A percentile compares a stretch with the other conserved stretches of the same genome.
These are phyloP conservation scores for Diaporthe batatas DNA, from an alignment of 2,329 filamentous ascomycete species.

Conservation along the genomic window DNA sequence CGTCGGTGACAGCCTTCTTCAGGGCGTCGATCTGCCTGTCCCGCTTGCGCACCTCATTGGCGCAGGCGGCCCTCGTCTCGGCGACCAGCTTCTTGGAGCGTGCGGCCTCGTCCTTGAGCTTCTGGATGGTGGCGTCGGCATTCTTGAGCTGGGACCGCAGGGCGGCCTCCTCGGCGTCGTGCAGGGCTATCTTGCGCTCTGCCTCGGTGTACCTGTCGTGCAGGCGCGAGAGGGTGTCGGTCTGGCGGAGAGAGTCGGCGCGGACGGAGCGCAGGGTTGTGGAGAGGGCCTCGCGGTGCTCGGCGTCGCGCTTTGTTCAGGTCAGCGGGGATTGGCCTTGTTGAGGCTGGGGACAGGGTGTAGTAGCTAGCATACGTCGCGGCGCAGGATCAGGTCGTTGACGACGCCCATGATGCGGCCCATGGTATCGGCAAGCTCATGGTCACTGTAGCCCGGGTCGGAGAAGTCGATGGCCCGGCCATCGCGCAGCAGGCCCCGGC, in stretches of 20 bases:
- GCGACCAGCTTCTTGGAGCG: conserved; percentile 83
- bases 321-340: not conserved
- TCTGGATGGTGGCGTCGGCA: conserved; percentile 79
- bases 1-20: conserved; percentile 86
- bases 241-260: conserved; percentile 80
- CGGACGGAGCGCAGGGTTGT: conserved; percentile 82
- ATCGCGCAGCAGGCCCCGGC: conserved; percentile 74
- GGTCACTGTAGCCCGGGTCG: conserved; percentile 73
- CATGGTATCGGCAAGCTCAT: conserved; percentile 72
- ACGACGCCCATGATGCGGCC: conserved; percentile 91
- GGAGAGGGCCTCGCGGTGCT: conserved; percentile 87
- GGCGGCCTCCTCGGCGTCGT: conserved; percentile 78
- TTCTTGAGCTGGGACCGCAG: conserved; percentile 78
- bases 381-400: conserved; percentile 90
- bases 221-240: conserved; percentile 74
- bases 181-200: conserved; percentile 67
- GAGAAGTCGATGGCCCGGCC: conserved; percentile 87
- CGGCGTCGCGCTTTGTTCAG: conserved; percentile 79
- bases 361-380: conserved; percentile 74
- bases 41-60: conserved; percentile 90
- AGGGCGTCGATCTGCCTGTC: conserved; percentile 90
- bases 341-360: too few species aligned
- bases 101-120: conserved; percentile 86
- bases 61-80: conserved; percentile 87
- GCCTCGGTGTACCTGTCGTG: conserved; percentile 67